Conservation (phyloP, 2,329 filamentous ascomycete genomes). For the Colletotrichum trifolii region DNA sequence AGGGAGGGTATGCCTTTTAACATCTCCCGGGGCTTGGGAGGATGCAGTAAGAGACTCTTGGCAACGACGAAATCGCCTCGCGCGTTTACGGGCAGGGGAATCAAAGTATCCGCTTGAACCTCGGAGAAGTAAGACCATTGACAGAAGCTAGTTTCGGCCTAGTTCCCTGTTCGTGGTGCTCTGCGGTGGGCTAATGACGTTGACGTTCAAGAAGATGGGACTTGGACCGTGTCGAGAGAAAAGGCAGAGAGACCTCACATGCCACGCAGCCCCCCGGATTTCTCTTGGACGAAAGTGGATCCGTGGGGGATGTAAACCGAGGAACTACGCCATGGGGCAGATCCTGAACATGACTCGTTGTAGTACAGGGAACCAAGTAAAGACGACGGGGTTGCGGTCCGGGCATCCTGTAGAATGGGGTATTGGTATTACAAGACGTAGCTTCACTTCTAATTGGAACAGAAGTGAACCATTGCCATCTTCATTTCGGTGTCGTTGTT, state of each 20-base stretch:
- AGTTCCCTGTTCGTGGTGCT: background rate
- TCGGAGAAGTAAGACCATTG: background rate
- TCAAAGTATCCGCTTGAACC: background rate
- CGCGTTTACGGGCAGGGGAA: background rate
- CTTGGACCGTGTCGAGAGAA: background rate
- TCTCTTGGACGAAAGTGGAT: background rate
- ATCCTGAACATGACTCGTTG: too few relatives aligned
- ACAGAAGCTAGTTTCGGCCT: background rate
- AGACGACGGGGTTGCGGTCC: too few relatives aligned
- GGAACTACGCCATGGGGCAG: background rate
- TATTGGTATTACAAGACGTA: too few relatives aligned
- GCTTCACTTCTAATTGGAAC: too few relatives aligned
- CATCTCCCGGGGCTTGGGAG: background rate
- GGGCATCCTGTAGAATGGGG: too few relatives aligned
- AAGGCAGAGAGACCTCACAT: background rate
- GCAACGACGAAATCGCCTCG: background rate
- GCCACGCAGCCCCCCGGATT: background rate
- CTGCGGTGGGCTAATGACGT: constrained; percentile 4
- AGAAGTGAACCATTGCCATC: too few relatives aligned
- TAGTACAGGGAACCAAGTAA: too few relatives aligned
- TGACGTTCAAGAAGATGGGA: background rate
- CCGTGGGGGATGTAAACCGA: background rate
- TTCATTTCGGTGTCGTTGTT: too few relatives aligned
- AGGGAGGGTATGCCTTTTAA: too few relatives aligned
- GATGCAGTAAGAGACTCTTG: background rate